Evolutionary conservation across 192 early-diverging fungal species (phyloP), one percentile per base, ranked within the genome.

Genomic region (Spizellomyces punctatus): DNA sequence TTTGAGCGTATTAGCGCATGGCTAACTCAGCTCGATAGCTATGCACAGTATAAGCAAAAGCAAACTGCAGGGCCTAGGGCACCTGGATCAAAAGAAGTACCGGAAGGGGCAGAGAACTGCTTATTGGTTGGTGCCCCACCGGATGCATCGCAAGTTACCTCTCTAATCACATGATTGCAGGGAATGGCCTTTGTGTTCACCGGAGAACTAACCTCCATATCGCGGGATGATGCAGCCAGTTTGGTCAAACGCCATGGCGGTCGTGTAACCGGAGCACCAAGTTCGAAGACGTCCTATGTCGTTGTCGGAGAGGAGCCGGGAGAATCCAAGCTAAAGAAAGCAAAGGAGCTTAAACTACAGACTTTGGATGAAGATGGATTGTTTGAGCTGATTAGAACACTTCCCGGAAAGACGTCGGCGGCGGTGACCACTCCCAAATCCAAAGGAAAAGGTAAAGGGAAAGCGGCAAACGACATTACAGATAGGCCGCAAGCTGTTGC

Each of bases 141-240:
- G 3, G 27, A 12, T 76, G 16, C 63, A 45, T 57, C 36, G 10
- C 10, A 16, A 14, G 22, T 44, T 74, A 16, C 22, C 16, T 8
- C n/a, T 69, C 21, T 41, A 72, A 62, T n/a, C 64, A 21, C 27
- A 36, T 19, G 12, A 54, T 10, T 36, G 17, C 48, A 77, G 59
- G 93, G 90, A 16, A 71, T 89, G 60, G 89, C 92, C 0, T 98
- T 99, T 90, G 98, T 99, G 0, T 86, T 98, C 52, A 94, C 96
- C 5, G 98, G 98, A 54, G 94, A 98, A 57, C 85, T 96, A 36
- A 76, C 82, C 9, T 87, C 88, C 8, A 75, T 98, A 12, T 84
- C 88, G 4, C 86, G 94, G 10, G 89, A 94, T 17, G 88, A 91
- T 59, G 85, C 90, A 6, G 79, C 85, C 22, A 92, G 95, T 78